Percentiles rank a stretch among this genome's conserved stretches.
Conservation (phyloP, 2,329 filamentous ascomycete genomes). For the Curvularia verruculosa region DNA sequence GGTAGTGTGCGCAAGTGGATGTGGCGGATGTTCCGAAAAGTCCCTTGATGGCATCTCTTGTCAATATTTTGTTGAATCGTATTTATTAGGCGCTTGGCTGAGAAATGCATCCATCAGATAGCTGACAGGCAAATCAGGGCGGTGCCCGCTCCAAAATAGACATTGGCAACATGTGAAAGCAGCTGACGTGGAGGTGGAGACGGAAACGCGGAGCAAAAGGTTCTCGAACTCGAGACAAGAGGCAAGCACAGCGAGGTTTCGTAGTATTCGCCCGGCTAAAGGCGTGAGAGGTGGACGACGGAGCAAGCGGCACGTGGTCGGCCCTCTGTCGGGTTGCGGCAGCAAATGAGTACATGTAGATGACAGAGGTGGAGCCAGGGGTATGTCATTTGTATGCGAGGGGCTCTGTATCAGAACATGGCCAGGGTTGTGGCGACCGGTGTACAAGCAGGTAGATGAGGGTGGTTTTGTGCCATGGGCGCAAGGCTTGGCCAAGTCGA, state of each 20-base stretch:
- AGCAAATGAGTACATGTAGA: constrained; percentile 12
- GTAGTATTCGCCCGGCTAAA: constrained; percentile 23
- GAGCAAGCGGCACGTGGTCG: constrained; percentile 32
- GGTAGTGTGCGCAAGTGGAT: no score
- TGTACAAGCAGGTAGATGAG: constrained; percentile 7
- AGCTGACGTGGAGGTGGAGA: constrained; percentile 32
- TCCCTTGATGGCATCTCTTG: background rate
- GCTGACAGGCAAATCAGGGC: constrained; percentile 10
- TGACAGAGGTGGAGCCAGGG: constrained; percentile 5
- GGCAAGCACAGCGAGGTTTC: constrained; percentile 19
- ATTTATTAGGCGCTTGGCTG: constrained; percentile 10
- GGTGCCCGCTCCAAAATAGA: constrained; percentile 9
- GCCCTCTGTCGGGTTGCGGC: constrained; percentile 31
- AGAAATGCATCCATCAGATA: constrained; percentile 2
- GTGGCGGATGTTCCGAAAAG: background rate
- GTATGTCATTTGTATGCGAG: constrained; percentile 14
- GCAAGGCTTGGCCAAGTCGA: constrained; percentile 5
- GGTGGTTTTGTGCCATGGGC: constrained; percentile 1
- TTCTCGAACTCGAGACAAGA: constrained; percentile 27
- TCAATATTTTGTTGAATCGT: constrained; percentile 11
- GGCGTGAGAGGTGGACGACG: constrained; percentile 4
- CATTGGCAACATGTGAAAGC: constrained; percentile 15
- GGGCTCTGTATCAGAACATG: background rate
- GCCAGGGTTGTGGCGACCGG: constrained; percentile 8
- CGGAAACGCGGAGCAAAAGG: constrained; percentile 17